phyloP scores from a whole-genome alignment of 108 stramenopile species.

The Skeletonema costatum region DNA sequence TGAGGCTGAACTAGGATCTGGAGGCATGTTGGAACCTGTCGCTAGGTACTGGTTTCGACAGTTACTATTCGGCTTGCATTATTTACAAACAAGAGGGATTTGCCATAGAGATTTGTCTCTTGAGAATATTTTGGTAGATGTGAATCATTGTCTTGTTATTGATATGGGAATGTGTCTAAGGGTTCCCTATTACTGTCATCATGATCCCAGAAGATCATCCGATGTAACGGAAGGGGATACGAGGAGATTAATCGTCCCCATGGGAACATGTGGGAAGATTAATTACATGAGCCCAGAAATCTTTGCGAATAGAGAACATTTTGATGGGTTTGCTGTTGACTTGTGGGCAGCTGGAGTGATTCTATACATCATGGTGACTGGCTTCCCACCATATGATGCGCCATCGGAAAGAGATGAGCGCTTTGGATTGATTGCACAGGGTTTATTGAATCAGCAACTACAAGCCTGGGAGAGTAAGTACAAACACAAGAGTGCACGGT shows the following conservation, averaged over 20 bases:
- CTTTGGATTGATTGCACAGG: constrained; percentile 75
- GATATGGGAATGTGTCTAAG: constrained; percentile 97
- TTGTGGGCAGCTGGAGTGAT: constrained; percentile 95
- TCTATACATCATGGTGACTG: constrained; percentile 94
- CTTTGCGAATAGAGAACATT: constrained; percentile 62
- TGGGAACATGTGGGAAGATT: constrained; percentile 92
- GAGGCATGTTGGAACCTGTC: constrained; percentile 83
- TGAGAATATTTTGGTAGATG: constrained; percentile 88
- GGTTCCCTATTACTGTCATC: constrained; percentile 70
- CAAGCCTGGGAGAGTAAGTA: constrained; percentile 67
- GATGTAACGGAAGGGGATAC: constrained; percentile 64
- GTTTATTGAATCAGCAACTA: constrained; percentile 75
- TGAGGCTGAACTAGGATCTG: constrained; percentile 60
- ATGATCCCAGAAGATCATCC: constrained; percentile 35
- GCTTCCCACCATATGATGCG: constrained; percentile 92
- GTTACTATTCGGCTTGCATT: constrained; percentile 82
- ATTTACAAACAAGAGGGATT: constrained; percentile 83
- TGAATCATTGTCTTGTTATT: constrained; percentile 82
- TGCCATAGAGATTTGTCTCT: constrained; percentile 92
- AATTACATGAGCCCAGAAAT: constrained; percentile 97
- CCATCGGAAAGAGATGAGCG: constrained; percentile 74
- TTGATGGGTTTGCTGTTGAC: constrained; percentile 95
- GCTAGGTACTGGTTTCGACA: constrained; percentile 91
- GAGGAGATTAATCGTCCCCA: constrained; percentile 76
- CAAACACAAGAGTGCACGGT: background rate